These are phyloP conservation scores for Vigna hirtella DNA, from an alignment of 306 rosid species.

Conservation along the genomic window DNA sequence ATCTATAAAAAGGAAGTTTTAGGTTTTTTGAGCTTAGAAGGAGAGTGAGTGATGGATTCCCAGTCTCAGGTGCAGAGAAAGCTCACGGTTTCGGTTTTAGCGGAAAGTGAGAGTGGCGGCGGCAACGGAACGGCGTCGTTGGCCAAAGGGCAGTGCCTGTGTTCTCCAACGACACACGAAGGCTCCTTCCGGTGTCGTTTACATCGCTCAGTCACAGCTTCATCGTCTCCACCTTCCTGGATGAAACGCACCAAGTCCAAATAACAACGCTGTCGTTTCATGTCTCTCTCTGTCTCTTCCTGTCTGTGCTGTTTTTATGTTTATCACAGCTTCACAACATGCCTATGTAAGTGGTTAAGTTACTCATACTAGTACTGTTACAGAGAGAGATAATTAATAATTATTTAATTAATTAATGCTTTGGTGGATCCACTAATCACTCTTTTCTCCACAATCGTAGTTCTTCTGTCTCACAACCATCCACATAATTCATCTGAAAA, in stretches of 20 bases:
- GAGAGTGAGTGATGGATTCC: conserved; percentile 61
- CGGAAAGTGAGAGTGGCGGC: conserved; percentile 47
- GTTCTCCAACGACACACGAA: conserved; percentile 91
- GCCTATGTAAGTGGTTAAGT: not conserved
- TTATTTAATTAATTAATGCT: not conserved
- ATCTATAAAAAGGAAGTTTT: not conserved
- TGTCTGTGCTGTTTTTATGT: not conserved
- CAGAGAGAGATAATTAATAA: not conserved
- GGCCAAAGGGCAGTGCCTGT: conserved; percentile 79
- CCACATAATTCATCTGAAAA: not conserved
- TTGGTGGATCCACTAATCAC: not conserved
- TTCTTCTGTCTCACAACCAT: not conserved
- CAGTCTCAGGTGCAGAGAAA: conserved; percentile 33
- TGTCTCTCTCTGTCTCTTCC: conserved; percentile 6
- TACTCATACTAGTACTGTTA: not conserved
- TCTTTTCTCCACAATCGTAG: not conserved
- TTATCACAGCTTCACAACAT: not conserved
- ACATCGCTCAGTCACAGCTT: conserved; percentile 61
- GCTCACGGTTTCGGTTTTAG: conserved; percentile 57
- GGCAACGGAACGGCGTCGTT: conserved; percentile 43
- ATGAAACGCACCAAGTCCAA: conserved; percentile 69
- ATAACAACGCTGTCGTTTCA: conserved; percentile 8
- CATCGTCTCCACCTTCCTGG: conserved; percentile 67
- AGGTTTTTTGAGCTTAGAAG: not conserved
- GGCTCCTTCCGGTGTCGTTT: conserved; percentile 93